Conservation (phyloP, 257 asterid species). For the Ligustrum vulgare region DNA sequence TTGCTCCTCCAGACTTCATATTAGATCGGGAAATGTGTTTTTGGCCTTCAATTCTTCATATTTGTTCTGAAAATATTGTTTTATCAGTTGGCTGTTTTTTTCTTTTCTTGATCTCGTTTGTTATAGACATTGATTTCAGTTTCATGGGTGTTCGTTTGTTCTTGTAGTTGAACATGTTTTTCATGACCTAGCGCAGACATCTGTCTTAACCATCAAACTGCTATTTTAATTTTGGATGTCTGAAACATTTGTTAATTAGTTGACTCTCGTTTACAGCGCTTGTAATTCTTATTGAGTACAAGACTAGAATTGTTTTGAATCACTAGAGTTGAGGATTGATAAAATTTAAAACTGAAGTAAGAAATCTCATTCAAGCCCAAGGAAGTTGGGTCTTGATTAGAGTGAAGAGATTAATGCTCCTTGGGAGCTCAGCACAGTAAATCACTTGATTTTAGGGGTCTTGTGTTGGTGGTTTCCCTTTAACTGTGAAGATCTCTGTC, state of each 20-base stretch:
- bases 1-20: no score
- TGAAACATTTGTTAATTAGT: background rate
- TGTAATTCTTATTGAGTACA: no score
- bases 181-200: background rate
- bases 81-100: background rate
- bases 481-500: background rate
- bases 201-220: background rate
- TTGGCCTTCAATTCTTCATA: background rate
- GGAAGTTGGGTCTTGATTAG: background rate
- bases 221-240: background rate
- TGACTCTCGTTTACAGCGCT: no score
- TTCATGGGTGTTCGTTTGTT: no score
- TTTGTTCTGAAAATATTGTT: background rate
- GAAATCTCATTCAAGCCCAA: no score
- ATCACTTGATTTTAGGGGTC: background rate
- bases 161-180: background rate
- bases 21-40: no score
- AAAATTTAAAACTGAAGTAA: no score
- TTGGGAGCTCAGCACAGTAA: no score
- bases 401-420: background rate
- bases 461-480: background rate
- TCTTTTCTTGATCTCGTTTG: no score
- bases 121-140: no score
- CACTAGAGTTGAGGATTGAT: no score
- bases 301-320: no score